Conservation (phyloP, 1,139 yeast genomes). For the Lodderomyces metapsilosis region DNA sequence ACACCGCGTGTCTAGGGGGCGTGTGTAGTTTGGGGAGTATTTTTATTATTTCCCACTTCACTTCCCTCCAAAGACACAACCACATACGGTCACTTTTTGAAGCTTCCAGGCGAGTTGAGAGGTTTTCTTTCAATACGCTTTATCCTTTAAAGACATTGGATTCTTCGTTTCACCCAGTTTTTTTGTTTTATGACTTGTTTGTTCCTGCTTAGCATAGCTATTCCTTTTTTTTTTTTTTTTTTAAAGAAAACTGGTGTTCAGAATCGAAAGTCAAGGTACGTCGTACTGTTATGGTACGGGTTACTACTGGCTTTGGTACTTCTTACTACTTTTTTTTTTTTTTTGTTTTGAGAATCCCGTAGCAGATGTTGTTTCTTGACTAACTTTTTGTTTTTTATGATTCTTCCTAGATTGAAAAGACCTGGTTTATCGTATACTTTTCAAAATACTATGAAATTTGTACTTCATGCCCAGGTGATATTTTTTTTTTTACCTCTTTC, state of each 20-base stretch:
- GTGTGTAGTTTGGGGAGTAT: conserved; percentile 6
- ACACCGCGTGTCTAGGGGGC: neutral
- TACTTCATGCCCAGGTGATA: conserved; percentile 59
- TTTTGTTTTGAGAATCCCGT: conserved; percentile 2
- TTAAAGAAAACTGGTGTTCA: neutral
- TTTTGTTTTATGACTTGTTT: conserved; percentile 12
- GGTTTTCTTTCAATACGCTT: conserved; percentile 16
- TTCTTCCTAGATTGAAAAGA: conserved; percentile 40
- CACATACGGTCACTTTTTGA: conserved; percentile 12
- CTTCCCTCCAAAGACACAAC: conserved; percentile 2
- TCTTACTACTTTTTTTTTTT: conserved; percentile 10
- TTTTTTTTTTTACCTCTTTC: conserved; percentile 12
- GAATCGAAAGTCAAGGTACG: conserved; percentile 12
- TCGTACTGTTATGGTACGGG: too few relatives aligned
- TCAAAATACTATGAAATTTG: conserved; percentile 31
- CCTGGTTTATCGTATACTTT: conserved; percentile 53
- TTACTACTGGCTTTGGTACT: conserved; percentile 32
- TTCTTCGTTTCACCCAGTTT: conserved; percentile 9
- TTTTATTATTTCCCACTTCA: neutral
- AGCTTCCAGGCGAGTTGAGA: conserved; percentile 16
- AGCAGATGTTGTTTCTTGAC: conserved; percentile 14
- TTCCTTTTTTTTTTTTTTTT: conserved; percentile 7
- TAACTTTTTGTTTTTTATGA: conserved; percentile 24
- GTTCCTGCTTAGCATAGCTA: conserved; percentile 5
- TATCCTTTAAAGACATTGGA: conserved; percentile 8